Base-by-base conservation (phyloP, 768 basidiomycete species). In the Pleurotus citrinopileatus region DNA sequence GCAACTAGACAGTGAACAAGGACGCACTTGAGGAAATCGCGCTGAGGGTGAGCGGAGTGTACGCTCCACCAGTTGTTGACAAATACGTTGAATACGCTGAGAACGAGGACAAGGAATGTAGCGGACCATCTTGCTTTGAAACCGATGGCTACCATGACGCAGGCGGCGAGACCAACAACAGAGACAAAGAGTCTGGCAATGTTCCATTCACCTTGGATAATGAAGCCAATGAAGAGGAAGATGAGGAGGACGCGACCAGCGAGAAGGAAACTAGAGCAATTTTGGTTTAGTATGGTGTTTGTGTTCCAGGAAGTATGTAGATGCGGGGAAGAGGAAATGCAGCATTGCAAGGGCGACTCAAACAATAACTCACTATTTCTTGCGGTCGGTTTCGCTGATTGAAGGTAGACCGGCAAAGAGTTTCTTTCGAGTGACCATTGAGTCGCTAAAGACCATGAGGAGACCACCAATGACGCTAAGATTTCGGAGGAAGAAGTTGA, bases 41-140 rank as follows among this genome's bases (percentile, higher is more conserved):
- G 82, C 64, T 95, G 92, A 59, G 96, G 96, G 70, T 98, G 97
- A 40, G 86, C 83, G 42, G 86, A 82, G 68, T 94, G 87, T 20
- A 98, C 86, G 61, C 82, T 86, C 96, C 96, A 99, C 90, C 91
- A 99, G 73, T 98, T 97, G 79, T 99, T 99, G 70, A 90, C 91
- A 63, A 96, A 91, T 28, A 96, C 94, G 67, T 99, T 99, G 86
- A 98, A 98, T 62, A 92, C 70, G 65, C 90, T 92, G 63, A 99
- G 72, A 3, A 94, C 80, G 59, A 97, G 71, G 56, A 98, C 95
- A 57, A 99, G 82, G 84, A 98, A 98, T 10, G 86, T 83, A 2
- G 96, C 96, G 12, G 92, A 94, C 92, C 94, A 97, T 74, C 98
- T 98, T 63, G 97, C 96, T 74, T 98, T 98, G 85, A 98, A 98